A percentile compares a stretch with the other conserved stretches of the same genome.
Conservation (phyloP, 768 basidiomycete genomes). For the Obba rivulosa region DNA sequence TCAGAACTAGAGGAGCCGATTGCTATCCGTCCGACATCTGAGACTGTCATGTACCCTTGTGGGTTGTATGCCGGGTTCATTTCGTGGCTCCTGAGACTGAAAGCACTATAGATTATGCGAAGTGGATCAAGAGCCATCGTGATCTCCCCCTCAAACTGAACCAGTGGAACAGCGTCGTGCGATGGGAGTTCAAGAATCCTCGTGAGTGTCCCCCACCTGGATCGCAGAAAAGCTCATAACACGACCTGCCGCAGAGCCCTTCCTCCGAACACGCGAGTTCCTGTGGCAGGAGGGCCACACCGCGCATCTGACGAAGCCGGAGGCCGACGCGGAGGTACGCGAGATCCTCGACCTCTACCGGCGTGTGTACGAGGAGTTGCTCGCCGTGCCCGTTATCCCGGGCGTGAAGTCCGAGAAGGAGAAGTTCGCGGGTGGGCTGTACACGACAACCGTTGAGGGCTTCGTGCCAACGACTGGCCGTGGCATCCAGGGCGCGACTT, state of each 20-base stretch:
- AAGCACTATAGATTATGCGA: conserved; percentile 74
- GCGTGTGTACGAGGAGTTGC: conserved; percentile 91
- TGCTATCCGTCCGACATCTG: conserved; percentile 96
- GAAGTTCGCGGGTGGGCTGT: conserved; percentile 96
- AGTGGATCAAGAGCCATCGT: conserved; percentile 97
- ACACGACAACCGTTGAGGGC: conserved; percentile 97
- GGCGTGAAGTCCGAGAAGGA: conserved; percentile 99
- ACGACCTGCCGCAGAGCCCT: conserved; percentile 60
- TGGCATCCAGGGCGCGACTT: conserved; percentile 97
- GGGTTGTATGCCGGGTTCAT: conserved; percentile 23
- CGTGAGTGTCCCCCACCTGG: conserved; percentile 41
- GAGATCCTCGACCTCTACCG: conserved; percentile 96
- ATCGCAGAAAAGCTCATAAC: neutral
- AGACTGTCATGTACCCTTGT: conserved; percentile 99
- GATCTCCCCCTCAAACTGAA: conserved; percentile 97
- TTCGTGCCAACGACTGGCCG: conserved; percentile 97
- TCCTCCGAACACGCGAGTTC: conserved; percentile 98
- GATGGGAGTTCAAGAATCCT: conserved; percentile 99
- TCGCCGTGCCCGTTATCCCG: conserved; percentile 95
- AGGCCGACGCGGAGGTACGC: conserved; percentile 88
- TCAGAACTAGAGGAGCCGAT: conserved; percentile 96
- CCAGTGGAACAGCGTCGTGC: conserved; percentile 98
- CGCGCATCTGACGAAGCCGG: conserved; percentile 80
- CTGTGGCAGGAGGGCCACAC: conserved; percentile 99
- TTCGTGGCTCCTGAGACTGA: conserved; percentile 1